Evolutionary conservation across 306 rosid genomes (phyloP), one percentile per base, ranked within the genome.

Genomic region (Pterocarpus macrocarpus): DNA sequence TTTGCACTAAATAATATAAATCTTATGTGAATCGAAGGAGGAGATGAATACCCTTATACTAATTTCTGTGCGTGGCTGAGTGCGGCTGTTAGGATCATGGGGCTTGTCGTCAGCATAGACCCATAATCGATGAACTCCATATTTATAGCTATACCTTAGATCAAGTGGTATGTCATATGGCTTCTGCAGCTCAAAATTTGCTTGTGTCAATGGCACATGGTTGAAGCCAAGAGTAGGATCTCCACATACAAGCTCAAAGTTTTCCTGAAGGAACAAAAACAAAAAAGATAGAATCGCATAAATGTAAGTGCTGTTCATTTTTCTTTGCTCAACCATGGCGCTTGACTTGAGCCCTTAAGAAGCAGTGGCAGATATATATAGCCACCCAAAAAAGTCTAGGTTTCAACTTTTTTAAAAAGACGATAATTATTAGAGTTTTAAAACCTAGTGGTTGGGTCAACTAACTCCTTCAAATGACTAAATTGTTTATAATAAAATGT

Each of bases 101-200:
- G 91, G 88, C 82, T 78, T 81, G 82, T 88, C 91, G 74, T 88
- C 62, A 9, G 88, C 85, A 75, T 86, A 86, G 62, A 88, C 89
- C 88, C 89, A 88, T 4, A 86, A 14, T 10, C 63, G 22, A 59
- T 74, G 82, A 17, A 88, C 82, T 13, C 90, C 90, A 34, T 88
- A 52, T 15, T n/a, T 64, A 15, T 11, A 81, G 33, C 80, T 86
- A 32, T 86, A 86, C 32, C 87, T 69, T 45, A 84, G 56, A 1
- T 81, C 79, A 0, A 86, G 57, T 11, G 90, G 85, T 45, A 84
- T 71, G 65, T 86, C 77, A 33, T 82, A 82, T 69, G 89, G 90
- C 16, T 82, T 86, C 28, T 89, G 86, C 33, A 84, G 15, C 17
- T 0, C 13, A 41, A 89, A 76, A 43, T 79, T 82, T 61, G 79